These are phyloP conservation scores for Metarhizium sp. DNA, from an alignment of 2,329 filamentous ascomycete species.

Conservation along the genomic window DNA sequence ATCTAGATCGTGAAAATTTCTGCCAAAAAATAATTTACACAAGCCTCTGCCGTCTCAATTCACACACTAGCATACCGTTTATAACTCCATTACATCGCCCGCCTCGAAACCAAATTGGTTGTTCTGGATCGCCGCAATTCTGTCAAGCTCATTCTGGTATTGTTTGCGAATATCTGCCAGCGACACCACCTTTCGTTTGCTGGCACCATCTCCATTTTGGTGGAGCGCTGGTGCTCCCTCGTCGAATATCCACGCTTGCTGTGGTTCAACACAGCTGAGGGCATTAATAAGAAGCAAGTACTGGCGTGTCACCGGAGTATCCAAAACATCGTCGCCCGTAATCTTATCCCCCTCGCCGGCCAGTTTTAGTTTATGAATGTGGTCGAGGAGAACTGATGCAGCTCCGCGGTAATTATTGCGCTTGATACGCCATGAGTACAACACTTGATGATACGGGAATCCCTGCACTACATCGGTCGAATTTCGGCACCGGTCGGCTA, in stretches of 20 bases:
- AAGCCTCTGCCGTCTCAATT: neutral
- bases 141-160: conserved; percentile 84
- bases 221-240: conserved; percentile 17
- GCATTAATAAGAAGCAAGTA: conserved; percentile 92
- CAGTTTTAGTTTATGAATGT: conserved; percentile 51
- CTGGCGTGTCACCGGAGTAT: conserved; percentile 60
- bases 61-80: neutral
- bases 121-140: conserved; percentile 77
- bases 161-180: conserved; percentile 78
- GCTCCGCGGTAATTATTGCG: conserved; percentile 79
- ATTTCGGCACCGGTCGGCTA: conserved; percentile 61
- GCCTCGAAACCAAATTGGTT: conserved; percentile 74
- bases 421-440: conserved; percentile 84
- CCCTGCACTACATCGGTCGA: conserved; percentile 55
- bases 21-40: neutral
- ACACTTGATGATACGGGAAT: conserved; percentile 80
- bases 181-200: conserved; percentile 70
- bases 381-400: conserved; percentile 52
- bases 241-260: conserved; percentile 69
- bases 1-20: conserved; percentile 16
- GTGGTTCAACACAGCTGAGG: conserved; percentile 71
- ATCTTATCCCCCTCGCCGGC: conserved; percentile 50
- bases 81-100: conserved; percentile 44
- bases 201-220: conserved; percentile 12
- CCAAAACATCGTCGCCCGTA: conserved; percentile 45